Percentiles rank a stretch among this genome's conserved stretches.
phyloP scores from a whole-genome alignment of 257 asterid genomes.

The Fraxinus excelsior region DNA sequence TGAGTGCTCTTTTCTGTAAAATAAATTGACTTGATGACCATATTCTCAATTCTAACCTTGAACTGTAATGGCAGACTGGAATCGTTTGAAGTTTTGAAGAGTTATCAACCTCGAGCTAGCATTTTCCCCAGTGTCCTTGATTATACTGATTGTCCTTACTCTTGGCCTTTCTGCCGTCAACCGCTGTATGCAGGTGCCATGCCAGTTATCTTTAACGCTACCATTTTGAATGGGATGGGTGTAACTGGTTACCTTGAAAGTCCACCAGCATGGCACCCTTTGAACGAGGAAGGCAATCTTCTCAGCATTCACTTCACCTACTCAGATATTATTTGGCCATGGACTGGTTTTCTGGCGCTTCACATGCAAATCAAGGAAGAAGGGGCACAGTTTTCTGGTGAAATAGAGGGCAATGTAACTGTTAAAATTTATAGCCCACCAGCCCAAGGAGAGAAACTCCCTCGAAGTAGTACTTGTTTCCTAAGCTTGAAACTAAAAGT shows the following conservation, averaged over 20 bases:
- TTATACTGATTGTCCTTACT: conserved; percentile 91
- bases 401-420: conserved; percentile 86
- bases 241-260: conserved; percentile 80
- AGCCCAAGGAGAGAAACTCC: conserved; percentile 57
- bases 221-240: conserved; percentile 97
- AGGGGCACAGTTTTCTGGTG: conserved; percentile 85
- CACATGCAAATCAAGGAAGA: conserved; percentile 98
- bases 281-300: conserved; percentile 81
- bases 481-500: conserved; percentile 79
- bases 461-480: conserved; percentile 68
- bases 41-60: conserved; percentile 30
- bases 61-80: conserved; percentile 63
- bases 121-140: conserved; percentile 91
- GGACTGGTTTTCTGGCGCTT: conserved; percentile 96
- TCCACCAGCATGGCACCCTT: conserved; percentile 92
- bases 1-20: conserved; percentile 58
- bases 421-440: conserved; percentile 82
- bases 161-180: conserved; percentile 99
- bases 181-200: conserved; percentile 96
- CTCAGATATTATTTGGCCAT: conserved; percentile 96
- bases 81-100: conserved; percentile 83
- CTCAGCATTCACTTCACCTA: conserved; percentile 83
- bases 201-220: conserved; percentile 92
- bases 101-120: conserved; percentile 94
- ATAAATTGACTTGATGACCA: conserved; percentile 19